Evolutionary conservation across 2,329 filamentous ascomycete genomes (phyloP), one percentile per base, ranked within the genome.

Genomic region (Ophiostoma ulmi): DNA sequence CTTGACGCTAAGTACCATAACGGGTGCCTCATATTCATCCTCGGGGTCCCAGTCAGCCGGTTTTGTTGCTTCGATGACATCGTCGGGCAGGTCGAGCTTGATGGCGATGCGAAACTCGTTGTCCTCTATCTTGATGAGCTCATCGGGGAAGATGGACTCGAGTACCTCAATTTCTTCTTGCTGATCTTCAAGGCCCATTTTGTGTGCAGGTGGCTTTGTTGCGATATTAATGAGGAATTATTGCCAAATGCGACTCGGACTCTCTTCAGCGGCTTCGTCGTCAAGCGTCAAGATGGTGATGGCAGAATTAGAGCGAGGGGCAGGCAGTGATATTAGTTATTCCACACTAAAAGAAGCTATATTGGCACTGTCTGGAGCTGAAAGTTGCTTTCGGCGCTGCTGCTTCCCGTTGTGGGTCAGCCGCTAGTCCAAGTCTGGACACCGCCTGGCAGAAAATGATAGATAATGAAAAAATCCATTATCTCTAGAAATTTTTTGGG

Each of bases 141-240:
- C 95, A 72, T 99, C 94, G 1, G 95, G 93, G 76, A 98, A 99
- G 78, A 99, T 99, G 73, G 94, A 97, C 78, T 97, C 93, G 78
- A 99, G 92, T 76, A 99, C 94, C 81, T 99, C 95, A 73, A 94
- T 90, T 86, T 99, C 95, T 82, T 99, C 95, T 75, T 90, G 83
- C 80, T 99, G 95, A 73, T 99, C 95, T 84, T 98, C 94, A 79
- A 82, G 85, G 68, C 88, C 88, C 88, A 90, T 90, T 8, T 73
- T 82, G 41, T 64, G 35, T 3, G 52, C 3, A 20, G 14, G 31
- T 44, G 41, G 22, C 2, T 26, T 64, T n/a, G 26, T 6, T 41
- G 14, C 31, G 31, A 31, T 31, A 31, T 31, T 31, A 31, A 31
- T 31, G 31, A 31, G 31, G 31, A 31, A 31, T 31, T 3, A 22